phyloP scores from a whole-genome alignment of 345 rosid genomes.

The Eutrema japonicum region DNA sequence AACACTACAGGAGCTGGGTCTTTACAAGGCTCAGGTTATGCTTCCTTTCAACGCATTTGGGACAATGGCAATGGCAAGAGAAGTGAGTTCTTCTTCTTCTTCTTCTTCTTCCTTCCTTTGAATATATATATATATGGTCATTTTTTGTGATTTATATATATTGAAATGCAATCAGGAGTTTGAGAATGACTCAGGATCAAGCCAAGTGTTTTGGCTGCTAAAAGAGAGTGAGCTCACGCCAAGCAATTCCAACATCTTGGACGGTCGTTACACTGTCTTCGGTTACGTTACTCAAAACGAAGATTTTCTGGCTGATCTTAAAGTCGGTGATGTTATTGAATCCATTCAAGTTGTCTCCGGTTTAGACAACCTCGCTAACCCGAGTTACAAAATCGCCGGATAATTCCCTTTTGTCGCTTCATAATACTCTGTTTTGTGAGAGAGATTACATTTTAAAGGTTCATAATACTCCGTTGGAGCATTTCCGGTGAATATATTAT shows the following conservation, averaged over 20 bases:
- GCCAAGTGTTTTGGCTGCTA: slow-evolving; percentile 94
- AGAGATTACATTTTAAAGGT: slow-evolving; percentile 1
- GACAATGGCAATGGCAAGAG: slow-evolving; percentile 99
- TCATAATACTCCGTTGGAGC: too few species aligned
- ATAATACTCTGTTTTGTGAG: slow-evolving; percentile 21
- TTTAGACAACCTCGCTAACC: slow-evolving; percentile 83
- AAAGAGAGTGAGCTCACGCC: slow-evolving; percentile 99
- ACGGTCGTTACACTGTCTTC: slow-evolving; percentile 93
- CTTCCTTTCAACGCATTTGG: slow-evolving; percentile 99
- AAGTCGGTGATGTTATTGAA: slow-evolving; percentile 93
- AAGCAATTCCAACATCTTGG: slow-evolving; percentile 93
- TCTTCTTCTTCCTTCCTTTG: background rate
- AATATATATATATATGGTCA: background rate
- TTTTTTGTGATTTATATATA: too few species aligned
- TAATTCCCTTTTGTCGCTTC: slow-evolving; percentile 43
- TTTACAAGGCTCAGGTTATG: slow-evolving; percentile 95
- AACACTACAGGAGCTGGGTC: slow-evolving; percentile 77
- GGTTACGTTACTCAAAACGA: slow-evolving; percentile 90
- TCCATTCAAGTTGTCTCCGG: slow-evolving; percentile 94
- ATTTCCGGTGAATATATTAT: background rate
- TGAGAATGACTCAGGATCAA: slow-evolving; percentile 90
- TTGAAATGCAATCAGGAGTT: slow-evolving; percentile 65
- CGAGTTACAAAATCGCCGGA: slow-evolving; percentile 94
- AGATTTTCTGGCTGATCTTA: slow-evolving; percentile 88
- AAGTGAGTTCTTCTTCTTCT: slow-evolving; percentile 54